phyloP scores from a whole-genome alignment of 768 basidiomycete genomes.

The Holtermannia corniformis region DNA sequence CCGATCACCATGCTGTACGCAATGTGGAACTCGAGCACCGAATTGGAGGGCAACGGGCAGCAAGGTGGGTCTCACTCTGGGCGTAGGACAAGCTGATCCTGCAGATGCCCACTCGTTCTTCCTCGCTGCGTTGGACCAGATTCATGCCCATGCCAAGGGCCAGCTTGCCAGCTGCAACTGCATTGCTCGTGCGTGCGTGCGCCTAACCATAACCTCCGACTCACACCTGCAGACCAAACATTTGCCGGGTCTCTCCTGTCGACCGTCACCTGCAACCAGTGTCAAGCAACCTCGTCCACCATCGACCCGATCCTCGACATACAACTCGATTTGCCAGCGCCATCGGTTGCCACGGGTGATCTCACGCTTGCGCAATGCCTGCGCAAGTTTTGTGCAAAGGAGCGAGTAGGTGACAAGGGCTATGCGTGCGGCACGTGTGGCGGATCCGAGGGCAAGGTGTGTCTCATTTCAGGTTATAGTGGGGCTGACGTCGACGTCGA shows the following conservation, averaged over 20 bases:
- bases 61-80: conserved; percentile 66
- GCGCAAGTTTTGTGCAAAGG: conserved; percentile 60
- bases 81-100: background rate
- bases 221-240: conserved; percentile 55
- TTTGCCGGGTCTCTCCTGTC: conserved; percentile 81
- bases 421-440: conserved; percentile 78
- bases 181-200: conserved; percentile 53
- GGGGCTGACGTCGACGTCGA: background rate
- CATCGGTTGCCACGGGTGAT: conserved; percentile 44
- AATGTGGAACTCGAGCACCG: conserved; percentile 67
- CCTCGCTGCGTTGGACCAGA: conserved; percentile 61
- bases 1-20: conserved; percentile 73
- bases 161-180: conserved; percentile 78
- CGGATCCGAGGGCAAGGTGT: conserved; percentile 20
- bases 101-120: conserved; percentile 42
- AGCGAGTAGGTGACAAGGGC: conserved; percentile 70
- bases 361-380: conserved; percentile 68
- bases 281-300: conserved; percentile 65
- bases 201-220: background rate
- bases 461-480: background rate
- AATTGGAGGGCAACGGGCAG: conserved; percentile 83
- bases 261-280: conserved; percentile 79
- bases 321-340: conserved; percentile 76
- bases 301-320: conserved; percentile 85
- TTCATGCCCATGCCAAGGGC: conserved; percentile 70